Conservation (phyloP, 1,139 yeast genomes). For the Hansenula sp. region DNA sequence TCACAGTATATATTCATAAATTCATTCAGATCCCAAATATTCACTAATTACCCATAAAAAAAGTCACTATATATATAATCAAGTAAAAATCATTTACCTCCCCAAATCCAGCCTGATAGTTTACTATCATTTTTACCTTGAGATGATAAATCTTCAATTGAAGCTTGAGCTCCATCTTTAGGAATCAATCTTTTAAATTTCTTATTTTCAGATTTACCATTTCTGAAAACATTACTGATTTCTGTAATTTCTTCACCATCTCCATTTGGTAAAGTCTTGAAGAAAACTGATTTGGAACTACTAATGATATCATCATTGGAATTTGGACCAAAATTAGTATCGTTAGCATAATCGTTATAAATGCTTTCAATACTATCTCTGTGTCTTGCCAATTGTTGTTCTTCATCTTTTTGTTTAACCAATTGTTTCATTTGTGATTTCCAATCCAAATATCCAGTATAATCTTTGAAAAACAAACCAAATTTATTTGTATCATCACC, state of each 20-base stretch:
- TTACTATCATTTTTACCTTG: background rate
- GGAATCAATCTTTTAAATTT: conserved; percentile 34
- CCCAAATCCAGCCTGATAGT: conserved; percentile 16
- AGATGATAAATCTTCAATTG: conserved; percentile 16
- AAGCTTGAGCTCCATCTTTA: conserved; percentile 28
- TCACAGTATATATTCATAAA: no score
- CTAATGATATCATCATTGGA: conserved; percentile 43
- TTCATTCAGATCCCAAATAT: no score
- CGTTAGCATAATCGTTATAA: conserved; percentile 19
- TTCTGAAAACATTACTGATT: conserved; percentile 51
- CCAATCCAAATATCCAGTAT: conserved; percentile 67
- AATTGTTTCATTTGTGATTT: conserved; percentile 48
- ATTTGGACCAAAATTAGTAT: conserved; percentile 2
- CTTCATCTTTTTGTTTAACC: conserved; percentile 27
- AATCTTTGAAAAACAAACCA: conserved; percentile 54
- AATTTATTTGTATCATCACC: conserved; percentile 30
- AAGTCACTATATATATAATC: background rate
- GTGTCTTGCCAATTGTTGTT: conserved; percentile 16
- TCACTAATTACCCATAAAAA: background rate
- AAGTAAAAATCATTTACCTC: background rate
- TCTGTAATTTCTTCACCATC: conserved; percentile 51
- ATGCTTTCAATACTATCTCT: conserved; percentile 22
- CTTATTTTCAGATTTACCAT: conserved; percentile 53
- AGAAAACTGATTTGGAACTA: conserved; percentile 41
- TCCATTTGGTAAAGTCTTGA: conserved; percentile 46